These are phyloP conservation scores for Cladorrhinum sp. DNA, from an alignment of 2,329 filamentous ascomycete genomes.

Conservation along the genomic window DNA sequence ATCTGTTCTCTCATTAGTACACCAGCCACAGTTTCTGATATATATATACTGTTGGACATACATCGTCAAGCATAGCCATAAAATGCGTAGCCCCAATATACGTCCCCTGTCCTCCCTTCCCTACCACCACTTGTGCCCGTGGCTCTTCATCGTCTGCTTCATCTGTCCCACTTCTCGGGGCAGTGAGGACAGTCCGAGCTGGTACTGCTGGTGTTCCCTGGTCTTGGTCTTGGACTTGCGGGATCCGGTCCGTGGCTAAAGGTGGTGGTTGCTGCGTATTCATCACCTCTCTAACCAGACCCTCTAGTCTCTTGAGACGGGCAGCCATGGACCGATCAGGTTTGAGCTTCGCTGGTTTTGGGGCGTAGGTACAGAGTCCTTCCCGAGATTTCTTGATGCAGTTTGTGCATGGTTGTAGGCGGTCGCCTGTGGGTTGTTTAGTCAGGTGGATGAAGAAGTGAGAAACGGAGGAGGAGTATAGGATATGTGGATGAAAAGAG, in stretches of 20 bases:
- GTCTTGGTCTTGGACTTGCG: background rate
- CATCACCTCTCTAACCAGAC: conserved; percentile 57
- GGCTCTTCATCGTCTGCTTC: background rate
- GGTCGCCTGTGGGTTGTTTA: conserved; percentile 35
- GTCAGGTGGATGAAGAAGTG: background rate
- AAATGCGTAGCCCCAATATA: conserved; percentile 60
- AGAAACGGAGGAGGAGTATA: background rate
- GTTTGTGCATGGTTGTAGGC: conserved; percentile 49
- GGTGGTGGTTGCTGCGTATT: conserved; percentile 27
- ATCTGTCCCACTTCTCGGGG: background rate
- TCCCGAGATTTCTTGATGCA: conserved; percentile 49
- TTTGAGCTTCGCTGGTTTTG: conserved; percentile 40
- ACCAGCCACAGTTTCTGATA: no score
- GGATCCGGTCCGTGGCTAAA: background rate
- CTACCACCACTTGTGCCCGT: conserved; percentile 43
- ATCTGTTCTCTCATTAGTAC: conserved; percentile 43
- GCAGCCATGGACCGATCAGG: conserved; percentile 51
- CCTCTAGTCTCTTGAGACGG: conserved; percentile 53
- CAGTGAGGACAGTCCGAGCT: background rate
- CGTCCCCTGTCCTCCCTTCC: conserved; percentile 39
- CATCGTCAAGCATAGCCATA: conserved; percentile 59
- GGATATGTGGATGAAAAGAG: no score
- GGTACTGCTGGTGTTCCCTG: background rate
- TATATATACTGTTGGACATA: conserved; percentile 33
- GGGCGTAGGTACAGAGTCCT: conserved; percentile 48